phyloP scores from a whole-genome alignment of 352 stramenopile genomes.

The Thalassiosira ordinaria region DNA sequence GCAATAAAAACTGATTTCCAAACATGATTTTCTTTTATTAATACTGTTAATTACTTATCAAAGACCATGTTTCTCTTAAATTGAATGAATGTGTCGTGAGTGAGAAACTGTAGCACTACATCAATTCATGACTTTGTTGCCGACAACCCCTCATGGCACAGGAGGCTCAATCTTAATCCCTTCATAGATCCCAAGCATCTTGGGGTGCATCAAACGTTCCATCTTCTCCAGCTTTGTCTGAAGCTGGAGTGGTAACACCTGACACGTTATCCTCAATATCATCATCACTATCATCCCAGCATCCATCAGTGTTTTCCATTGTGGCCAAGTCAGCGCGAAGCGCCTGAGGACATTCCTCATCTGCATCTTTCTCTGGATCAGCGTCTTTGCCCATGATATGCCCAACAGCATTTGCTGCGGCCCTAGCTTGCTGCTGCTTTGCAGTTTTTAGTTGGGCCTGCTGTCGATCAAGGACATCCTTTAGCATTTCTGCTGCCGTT shows the following conservation, averaged over 20 bases:
- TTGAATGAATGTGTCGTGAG: too few species aligned
- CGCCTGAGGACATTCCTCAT: constrained; percentile 39
- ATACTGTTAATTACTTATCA: too few species aligned
- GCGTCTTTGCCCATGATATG: constrained; percentile 79
- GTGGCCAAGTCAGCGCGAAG: constrained; percentile 78
- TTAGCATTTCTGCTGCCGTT: constrained; percentile 86
- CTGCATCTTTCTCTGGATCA: constrained; percentile 58
- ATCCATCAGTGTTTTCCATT: constrained; percentile 79
- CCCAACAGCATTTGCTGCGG: constrained; percentile 77
- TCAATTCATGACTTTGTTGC: too few species aligned
- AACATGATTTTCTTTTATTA: too few species aligned
- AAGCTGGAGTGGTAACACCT: constrained; percentile 48
- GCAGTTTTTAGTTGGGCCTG: constrained; percentile 82
- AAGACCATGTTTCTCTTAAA: too few species aligned
- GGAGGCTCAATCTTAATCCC: too few species aligned
- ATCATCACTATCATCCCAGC: constrained; percentile 84
- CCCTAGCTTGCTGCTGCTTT: constrained; percentile 71
- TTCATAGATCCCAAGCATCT: constrained; percentile 62
- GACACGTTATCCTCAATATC: constrained; percentile 65
- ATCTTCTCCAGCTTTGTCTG: constrained; percentile 25
- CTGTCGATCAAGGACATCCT: constrained; percentile 82
- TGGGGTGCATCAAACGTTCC: constrained; percentile 35
- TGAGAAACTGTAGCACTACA: too few species aligned
- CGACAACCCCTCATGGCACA: too few species aligned
- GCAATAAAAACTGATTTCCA: too few species aligned